Base-by-base conservation (phyloP, 106 monocot species). In the Allium cepa region DNA sequence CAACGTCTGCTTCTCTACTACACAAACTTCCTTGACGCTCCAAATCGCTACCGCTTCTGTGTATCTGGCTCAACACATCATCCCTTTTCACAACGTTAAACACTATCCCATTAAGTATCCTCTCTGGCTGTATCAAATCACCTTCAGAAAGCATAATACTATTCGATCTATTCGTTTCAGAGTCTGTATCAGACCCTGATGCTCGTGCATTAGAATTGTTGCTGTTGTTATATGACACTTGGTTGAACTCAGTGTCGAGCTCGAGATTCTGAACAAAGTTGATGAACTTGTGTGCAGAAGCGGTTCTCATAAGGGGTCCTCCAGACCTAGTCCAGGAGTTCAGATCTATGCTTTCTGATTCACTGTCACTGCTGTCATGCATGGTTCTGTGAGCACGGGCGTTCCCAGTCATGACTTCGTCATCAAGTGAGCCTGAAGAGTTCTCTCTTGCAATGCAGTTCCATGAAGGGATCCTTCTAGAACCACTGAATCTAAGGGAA, bases 381-480 rank as follows among this genome's bases (percentile, higher is more conserved):
- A 73, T 12, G 49, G 15, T 68, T 17, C 53, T 73, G 49, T 12
- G 66, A 47, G 18, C 69, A 47, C 62, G 49, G 56, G 79, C 78
- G 18, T 68, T 51, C 53, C 80, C 82, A 14, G 59, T 66, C 14
- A 77, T 16, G 17, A 62, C 59, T 50, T 99, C 84, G 14, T 99
- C 92, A 3, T 92, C 93, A 13, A 87, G 81, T 4, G 87, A 90
- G 17, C 99, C 93, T 2, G 83, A 59, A 26, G 93, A 99, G 73
- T 90, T 93, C 60, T 99, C 99, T 63, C 99, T 79, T 27, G 93
- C 93, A 17, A 99, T 85, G 71, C 77, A 76, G 57, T 93, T 93
- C 99, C 99, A 99, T 11, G 99, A 93, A 3, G 99, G 99, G 26
- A 99, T 99, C 75, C 99, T 93, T 49, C 75, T 76, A 3, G 90